Base-by-base conservation (phyloP, 345 rosid genomes). In the Sapria himalayana region DNA sequence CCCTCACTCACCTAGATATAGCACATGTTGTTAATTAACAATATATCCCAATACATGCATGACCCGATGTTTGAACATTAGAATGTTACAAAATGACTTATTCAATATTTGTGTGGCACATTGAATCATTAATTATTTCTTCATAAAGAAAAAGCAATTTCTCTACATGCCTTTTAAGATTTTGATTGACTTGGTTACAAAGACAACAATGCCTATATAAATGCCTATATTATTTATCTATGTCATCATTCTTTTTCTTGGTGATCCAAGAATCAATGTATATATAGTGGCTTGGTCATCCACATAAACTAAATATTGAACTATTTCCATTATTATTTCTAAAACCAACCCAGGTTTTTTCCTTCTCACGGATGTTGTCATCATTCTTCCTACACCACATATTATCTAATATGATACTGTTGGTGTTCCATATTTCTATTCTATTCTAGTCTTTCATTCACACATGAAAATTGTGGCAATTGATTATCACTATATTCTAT, bases 31-130 rank as follows among this genome's bases (percentile, higher is more conserved):
- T n/a, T 5, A 5, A 34, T 25, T 25, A 42, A 25, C 33, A 42
- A 42, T 9, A 9, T 42, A 6, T 42, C 46, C 1, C 3, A 42
- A 16, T 42, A 13, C 33, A 42, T 42, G 34, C 46, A 42, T 25
- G 6, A 8, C 3, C 29, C 32, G 1, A 42, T 5, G 20, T 6
- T 3, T 25, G 33, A 42, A 10, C 46, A 42, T 42, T 42, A n/a
- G 31, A 21, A 5, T 7, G 7, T 13, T 3, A 31, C 14, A 16
- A 40, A 40, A 22, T n/a, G 3, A 5, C 15, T 42, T 2, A 19
- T 42, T 5, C 19, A 15, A 1, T 25, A 42, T 19, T 7, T 42
- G 8, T 15, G 2, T 24, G 46, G 46, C 33, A 42, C 46, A 13
- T 12, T 25, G 11, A 7, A 23, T 42, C 19, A 15, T 9, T 31